Evolutionary conservation across 1,284 basidiomycete genomes (phyloP), one percentile per base, ranked within the genome.

Genomic region (Lignosus rhinocerotis): DNA sequence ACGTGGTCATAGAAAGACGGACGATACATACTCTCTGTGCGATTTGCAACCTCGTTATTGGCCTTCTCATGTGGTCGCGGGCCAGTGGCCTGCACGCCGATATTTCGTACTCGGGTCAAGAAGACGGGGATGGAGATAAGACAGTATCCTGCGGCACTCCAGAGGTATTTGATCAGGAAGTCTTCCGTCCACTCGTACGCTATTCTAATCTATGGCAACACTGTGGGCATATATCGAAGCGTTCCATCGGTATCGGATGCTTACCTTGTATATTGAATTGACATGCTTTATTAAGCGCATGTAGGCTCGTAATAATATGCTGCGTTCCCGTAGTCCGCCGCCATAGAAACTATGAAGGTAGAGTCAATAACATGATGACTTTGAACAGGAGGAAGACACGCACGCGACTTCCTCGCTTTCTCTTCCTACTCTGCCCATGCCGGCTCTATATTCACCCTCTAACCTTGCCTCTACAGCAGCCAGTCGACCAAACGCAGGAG

Each of bases 371-470:
- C 57, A 34, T 42, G 2, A 43, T 1, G 32, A 11, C n/a, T 41
- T 33, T 47, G 25, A 10, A 44, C 43, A 46, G 1, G 34, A 32
- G n/a, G 33, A 47, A 10, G 34, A 49, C 38, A 82, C 90, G 69
- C 66, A 90, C 85, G 96, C 95, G 46, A 99, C 85, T 73, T 99
- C 96, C 72, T 99, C 96, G 14, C 91, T 87, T 69, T 98, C 96
- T 60, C 95, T 82, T 3, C 93, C 95, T 5, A 98, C 84, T 25
- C 96, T 76, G 0, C 90, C 89, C 71, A 98, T 90, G 0, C 94
- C 96, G 0, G 88, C 86, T 34, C 96, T 81, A 70, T 97, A 98
- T 67, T 98, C 95, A 14, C 96, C 96, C 69, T 91, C 89, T 19
- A 92, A 71, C 46, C 90, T 86, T 0, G 94, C 93, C 71, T 98